Conservation (phyloP, 805 yeast genomes). For the Candida qinlingensis region DNA sequence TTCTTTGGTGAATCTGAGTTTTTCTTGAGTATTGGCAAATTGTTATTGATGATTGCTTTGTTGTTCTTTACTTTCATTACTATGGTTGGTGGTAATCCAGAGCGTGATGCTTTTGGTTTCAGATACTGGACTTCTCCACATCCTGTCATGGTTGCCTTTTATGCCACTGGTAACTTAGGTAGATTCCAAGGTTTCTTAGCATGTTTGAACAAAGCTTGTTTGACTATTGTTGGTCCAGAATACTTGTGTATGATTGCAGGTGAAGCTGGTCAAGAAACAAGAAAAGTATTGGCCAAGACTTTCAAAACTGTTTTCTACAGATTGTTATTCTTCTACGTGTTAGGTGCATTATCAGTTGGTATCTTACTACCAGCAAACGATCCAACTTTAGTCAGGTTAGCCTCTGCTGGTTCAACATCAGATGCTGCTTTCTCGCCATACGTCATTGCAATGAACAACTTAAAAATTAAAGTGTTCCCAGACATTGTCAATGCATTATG, state of each 20-base stretch:
- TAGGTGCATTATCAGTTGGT: slow-evolving; percentile 66
- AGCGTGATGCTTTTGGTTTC: slow-evolving; percentile 56
- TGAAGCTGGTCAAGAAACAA: slow-evolving; percentile 66
- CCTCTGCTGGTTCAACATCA: slow-evolving; percentile 42
- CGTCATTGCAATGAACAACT: slow-evolving; percentile 49
- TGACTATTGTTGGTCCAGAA: slow-evolving; percentile 82
- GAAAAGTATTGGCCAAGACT: slow-evolving; percentile 67
- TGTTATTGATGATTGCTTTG: slow-evolving; percentile 65
- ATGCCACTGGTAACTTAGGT: slow-evolving; percentile 49
- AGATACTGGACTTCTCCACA: slow-evolving; percentile 48
- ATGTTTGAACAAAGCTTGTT: slow-evolving; percentile 65
- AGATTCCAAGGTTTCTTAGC: slow-evolving; percentile 67
- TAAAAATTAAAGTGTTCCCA: slow-evolving; percentile 46
- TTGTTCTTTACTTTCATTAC: slow-evolving; percentile 69
- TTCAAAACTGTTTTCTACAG: slow-evolving; percentile 68
- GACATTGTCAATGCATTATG: slow-evolving; percentile 47
- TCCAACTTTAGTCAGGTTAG: slow-evolving; percentile 41
- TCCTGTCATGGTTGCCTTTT: slow-evolving; percentile 46
- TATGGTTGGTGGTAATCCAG: slow-evolving; percentile 85
- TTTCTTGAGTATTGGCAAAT: slow-evolving; percentile 66
- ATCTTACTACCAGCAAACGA: slow-evolving; percentile 60
- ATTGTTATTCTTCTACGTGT: slow-evolving; percentile 52
- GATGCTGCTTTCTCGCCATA: slow-evolving; percentile 53
- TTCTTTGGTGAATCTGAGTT: slow-evolving; percentile 82
- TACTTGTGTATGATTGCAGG: slow-evolving; percentile 80